Percentiles rank a stretch among this genome's conserved stretches.
Evolutionary conservation across 1,284 basidiomycete genomes (phyloP).

Genomic region (Pholiota adiposa): DNA sequence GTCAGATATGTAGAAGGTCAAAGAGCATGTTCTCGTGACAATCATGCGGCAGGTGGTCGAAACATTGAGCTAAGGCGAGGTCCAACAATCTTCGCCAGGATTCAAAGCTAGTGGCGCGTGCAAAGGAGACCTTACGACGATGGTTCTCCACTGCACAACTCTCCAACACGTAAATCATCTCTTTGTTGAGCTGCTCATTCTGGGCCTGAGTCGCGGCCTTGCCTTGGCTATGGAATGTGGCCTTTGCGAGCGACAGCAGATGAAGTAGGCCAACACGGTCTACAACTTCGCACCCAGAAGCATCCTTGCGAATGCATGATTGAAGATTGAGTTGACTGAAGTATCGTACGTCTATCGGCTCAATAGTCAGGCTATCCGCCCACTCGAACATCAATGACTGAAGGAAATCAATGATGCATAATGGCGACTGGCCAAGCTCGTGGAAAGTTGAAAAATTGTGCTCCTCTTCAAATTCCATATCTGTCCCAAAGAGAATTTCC

Average conservation of each 20-base stretch:
- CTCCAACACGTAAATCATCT: constrained; percentile 78
- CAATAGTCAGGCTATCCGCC: constrained; percentile 73
- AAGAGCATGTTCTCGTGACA: constrained; percentile 86
- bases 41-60: constrained; percentile 79
- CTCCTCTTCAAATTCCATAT: constrained; percentile 56
- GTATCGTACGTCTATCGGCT: constrained; percentile 68
- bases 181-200: constrained; percentile 69
- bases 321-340: constrained; percentile 75
- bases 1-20: constrained; percentile 83
- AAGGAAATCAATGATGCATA: constrained; percentile 86
- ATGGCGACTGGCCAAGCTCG: constrained; percentile 79
- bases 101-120: constrained; percentile 72
- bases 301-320: constrained; percentile 73
- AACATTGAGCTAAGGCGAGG: constrained; percentile 83
- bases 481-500: constrained; percentile 74
- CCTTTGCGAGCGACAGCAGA: constrained; percentile 65
- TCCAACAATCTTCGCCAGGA: constrained; percentile 86
- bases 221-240: constrained; percentile 70
- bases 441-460: constrained; percentile 61
- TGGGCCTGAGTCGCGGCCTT: constrained; percentile 65
- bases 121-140: constrained; percentile 77
- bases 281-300: constrained; percentile 81
- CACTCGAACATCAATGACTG: constrained; percentile 89
- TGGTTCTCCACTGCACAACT: constrained; percentile 89
- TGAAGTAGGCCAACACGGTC: constrained; percentile 74